Evolutionary conservation across 2,329 filamentous ascomycete genomes (phyloP), one percentile per base, ranked within the genome.

Genomic region (Monosporascus sp.): DNA sequence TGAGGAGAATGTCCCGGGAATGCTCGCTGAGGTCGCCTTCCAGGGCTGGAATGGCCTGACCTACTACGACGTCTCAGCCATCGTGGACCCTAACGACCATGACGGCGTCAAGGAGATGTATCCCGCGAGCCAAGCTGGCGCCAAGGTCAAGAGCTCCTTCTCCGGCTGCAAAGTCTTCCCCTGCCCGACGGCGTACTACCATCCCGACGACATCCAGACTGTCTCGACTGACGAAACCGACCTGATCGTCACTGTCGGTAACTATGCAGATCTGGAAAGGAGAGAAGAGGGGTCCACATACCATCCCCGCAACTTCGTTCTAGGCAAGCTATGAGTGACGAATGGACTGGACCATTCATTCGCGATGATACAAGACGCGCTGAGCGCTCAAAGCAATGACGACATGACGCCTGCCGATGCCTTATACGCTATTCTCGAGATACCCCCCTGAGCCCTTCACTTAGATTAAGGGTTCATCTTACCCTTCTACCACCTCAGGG

Each of bases 11-110:
- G 61, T 63, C 43, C 66, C 73, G 5, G 80, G 80, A 60, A 83
- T 80, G 76, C 74, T 80, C 53, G 77, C 77, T 51, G 77, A 80
- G 72, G 71, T 79, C 52, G 69, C 70, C 58, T 80, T 79, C 63
- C 70, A 76, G 51, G 78, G 75, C 63, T 80, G 68, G 68, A 62
- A 66, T 50, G 78, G 71, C 58, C 56, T 71, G 54, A 81, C 76
- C 53, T 84, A 76, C 75, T 84, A 80, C 54, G 81, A 84, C 58
- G 79, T 84, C 57, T 82, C 79, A 11, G 80, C 80, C 65, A 83
- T 84, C 58, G 77, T 82, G 61, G 70, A 79, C 67, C 68, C 78
- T 49, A 63, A 64, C 40, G 81, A 83, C 67, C 61, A 69, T 59
- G 53, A 76, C 58, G 78, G 78, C 61, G 73, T 84, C 62, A 81